Conservation (phyloP, 768 basidiomycete genomes). For the Boletales sp. region DNA sequence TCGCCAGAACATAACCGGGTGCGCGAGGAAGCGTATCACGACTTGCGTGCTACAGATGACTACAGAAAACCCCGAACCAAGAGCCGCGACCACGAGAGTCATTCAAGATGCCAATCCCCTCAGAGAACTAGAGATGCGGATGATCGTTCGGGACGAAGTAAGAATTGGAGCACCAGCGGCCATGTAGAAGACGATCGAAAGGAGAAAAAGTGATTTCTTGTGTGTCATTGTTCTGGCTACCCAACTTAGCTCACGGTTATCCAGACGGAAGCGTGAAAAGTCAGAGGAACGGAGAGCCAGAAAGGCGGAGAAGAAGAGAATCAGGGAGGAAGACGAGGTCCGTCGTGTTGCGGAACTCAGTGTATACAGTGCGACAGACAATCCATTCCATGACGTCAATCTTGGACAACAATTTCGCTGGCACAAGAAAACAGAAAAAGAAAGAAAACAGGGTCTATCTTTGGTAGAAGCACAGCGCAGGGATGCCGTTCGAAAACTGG, state of each 20-base stretch:
- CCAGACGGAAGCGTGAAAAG: constrained; percentile 79
- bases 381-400: constrained; percentile 97
- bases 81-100: constrained; percentile 24
- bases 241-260: constrained; percentile 6
- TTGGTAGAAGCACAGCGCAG: constrained; percentile 72
- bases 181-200: constrained; percentile 32
- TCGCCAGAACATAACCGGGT: constrained; percentile 35
- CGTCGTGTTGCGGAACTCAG: constrained; percentile 92
- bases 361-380: constrained; percentile 94
- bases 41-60: constrained; percentile 34
- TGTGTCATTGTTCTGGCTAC: background rate
- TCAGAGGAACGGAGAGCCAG: constrained; percentile 83
- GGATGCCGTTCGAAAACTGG: constrained; percentile 78
- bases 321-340: constrained; percentile 84
- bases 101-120: constrained; percentile 29
- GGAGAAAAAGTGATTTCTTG: constrained; percentile 44
- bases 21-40: constrained; percentile 30
- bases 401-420: constrained; percentile 95
- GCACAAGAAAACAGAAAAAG: constrained; percentile 98
- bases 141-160: constrained; percentile 27
- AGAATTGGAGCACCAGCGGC: constrained; percentile 18
- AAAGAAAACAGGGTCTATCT: constrained; percentile 81
- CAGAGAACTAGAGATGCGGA: constrained; percentile 31
- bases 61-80: constrained; percentile 28
- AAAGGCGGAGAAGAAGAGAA: constrained; percentile 84